A percentile compares a stretch with the other conserved stretches of the same genome.
These are phyloP conservation scores for Boletus edulis DNA, from an alignment of 768 basidiomycete genomes.

Conservation along the genomic window DNA sequence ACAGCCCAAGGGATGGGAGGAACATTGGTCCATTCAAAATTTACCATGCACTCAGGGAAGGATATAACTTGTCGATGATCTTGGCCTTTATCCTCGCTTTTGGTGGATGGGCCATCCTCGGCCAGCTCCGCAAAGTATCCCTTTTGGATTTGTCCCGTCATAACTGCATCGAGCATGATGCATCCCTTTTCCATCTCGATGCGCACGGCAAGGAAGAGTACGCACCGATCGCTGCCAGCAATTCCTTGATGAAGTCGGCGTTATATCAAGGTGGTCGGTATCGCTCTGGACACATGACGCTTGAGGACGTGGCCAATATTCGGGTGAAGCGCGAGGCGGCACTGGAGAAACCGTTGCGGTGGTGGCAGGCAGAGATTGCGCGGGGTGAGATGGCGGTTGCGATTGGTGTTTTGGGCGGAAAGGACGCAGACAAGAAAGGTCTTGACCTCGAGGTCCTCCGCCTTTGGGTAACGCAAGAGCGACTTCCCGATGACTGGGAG, in stretches of 20 bases:
- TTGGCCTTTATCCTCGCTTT: constrained; percentile 48
- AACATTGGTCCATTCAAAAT: constrained; percentile 42
- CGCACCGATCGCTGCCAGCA: constrained; percentile 46
- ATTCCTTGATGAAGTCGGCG: constrained; percentile 39
- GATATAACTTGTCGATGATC: constrained; percentile 48
- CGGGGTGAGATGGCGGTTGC: constrained; percentile 67
- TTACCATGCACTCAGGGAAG: constrained; percentile 41
- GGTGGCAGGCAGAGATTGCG: constrained; percentile 56
- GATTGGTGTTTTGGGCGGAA: constrained; percentile 45
- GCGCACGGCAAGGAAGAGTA: constrained; percentile 43
- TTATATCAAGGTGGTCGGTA: constrained; percentile 34
- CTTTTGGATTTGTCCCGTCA: constrained; percentile 45
- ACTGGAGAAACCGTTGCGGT: constrained; percentile 35
- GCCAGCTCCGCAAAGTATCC: constrained; percentile 33
- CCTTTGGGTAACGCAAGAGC: constrained; percentile 53
- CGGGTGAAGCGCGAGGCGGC: constrained; percentile 49
- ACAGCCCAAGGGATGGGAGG: constrained; percentile 51
- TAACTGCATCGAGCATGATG: constrained; percentile 55
- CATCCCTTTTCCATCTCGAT: constrained; percentile 51
- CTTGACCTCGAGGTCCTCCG: constrained; percentile 46
- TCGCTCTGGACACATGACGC: constrained; percentile 27
- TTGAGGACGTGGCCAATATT: constrained; percentile 43
- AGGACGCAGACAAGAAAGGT: constrained; percentile 37
- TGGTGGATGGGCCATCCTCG: constrained; percentile 46
- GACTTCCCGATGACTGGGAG: constrained; percentile 43